A percentile compares a stretch with the other conserved stretches of the same genome.
phyloP scores from a whole-genome alignment of 306 rosid species.

The Sphenostylis stenocarpa region DNA sequence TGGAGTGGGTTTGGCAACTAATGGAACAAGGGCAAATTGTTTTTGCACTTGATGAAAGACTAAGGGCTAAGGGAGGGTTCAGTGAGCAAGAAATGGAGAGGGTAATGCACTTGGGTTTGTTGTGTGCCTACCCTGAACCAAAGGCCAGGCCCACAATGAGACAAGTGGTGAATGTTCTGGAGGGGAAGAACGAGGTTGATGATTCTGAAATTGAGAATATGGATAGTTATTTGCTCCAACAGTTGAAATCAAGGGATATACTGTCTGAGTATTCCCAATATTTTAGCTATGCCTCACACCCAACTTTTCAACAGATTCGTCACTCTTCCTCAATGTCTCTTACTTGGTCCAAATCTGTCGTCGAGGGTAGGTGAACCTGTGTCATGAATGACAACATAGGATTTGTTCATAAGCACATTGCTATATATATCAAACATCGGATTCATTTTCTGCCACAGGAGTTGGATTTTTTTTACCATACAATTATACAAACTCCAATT shows the following conservation, averaged over 20 bases:
- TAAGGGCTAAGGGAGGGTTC: slow-evolving; percentile 47
- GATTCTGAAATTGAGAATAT: slow-evolving; percentile 52
- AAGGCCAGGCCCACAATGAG: slow-evolving; percentile 75
- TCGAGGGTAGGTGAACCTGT: slow-evolving; percentile 56
- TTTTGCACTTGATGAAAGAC: slow-evolving; percentile 55
- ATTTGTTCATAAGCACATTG: neutral
- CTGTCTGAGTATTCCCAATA: slow-evolving; percentile 43
- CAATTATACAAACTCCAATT: neutral
- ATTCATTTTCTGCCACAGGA: slow-evolving; percentile 7
- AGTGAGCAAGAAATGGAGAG: slow-evolving; percentile 55
- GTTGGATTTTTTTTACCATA: neutral
- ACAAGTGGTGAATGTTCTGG: slow-evolving; percentile 66
- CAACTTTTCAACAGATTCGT: slow-evolving; percentile 67
- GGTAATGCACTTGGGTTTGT: slow-evolving; percentile 69
- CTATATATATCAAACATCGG: neutral
- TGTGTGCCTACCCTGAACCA: slow-evolving; percentile 74
- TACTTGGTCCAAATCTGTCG: slow-evolving; percentile 47
- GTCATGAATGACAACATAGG: neutral
- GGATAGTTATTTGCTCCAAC: slow-evolving; percentile 52
- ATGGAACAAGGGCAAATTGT: slow-evolving; percentile 51
- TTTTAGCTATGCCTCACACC: slow-evolving; percentile 51
- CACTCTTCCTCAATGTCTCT: slow-evolving; percentile 52
- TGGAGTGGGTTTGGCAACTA: slow-evolving; percentile 61
- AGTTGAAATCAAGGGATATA: slow-evolving; percentile 46
- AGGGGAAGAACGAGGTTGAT: slow-evolving; percentile 51